Conservation (phyloP, 2,329 filamentous ascomycete genomes). For the Cryphonectria radicalis region DNA sequence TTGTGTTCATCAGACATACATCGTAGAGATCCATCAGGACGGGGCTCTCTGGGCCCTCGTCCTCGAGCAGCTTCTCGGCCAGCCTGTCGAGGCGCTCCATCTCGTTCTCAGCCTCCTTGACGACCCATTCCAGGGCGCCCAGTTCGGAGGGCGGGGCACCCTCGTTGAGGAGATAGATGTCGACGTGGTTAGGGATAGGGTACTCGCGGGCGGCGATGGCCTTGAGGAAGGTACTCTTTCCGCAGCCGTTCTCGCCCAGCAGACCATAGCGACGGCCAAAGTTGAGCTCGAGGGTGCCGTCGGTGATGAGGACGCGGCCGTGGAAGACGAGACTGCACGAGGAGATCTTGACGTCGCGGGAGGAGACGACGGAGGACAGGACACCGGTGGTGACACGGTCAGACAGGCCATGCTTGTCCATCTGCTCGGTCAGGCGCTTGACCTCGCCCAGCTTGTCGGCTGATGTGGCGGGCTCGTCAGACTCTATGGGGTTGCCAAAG, state of each 20-base stretch:
- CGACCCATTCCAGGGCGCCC: constrained; percentile 96
- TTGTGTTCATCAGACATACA: constrained; percentile 56
- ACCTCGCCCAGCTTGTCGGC: constrained; percentile 78
- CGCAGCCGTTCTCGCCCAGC: constrained; percentile 97
- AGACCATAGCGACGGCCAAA: constrained; percentile 93
- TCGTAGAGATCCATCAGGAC: constrained; percentile 95
- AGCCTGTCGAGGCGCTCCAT: constrained; percentile 86
- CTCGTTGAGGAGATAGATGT: constrained; percentile 98
- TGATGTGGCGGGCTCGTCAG: constrained; percentile 70
- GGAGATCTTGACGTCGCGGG: constrained; percentile 96
- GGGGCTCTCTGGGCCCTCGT: constrained; percentile 88
- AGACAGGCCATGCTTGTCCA: constrained; percentile 94
- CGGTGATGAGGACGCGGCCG: constrained; percentile 92
- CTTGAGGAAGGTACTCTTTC: constrained; percentile 97
- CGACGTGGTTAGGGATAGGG: constrained; percentile 93
- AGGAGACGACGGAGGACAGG: constrained; percentile 79
- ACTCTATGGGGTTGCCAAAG: constrained; percentile 58
- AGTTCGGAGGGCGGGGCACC: constrained; percentile 87
- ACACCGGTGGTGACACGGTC: constrained; percentile 99
- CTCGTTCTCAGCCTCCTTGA: constrained; percentile 91
- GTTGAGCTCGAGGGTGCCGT: constrained; percentile 90
- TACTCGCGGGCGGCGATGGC: constrained; percentile 92
- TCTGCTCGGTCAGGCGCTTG: constrained; percentile 86
- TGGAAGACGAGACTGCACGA: constrained; percentile 95
- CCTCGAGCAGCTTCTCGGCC: constrained; percentile 88